Conservation (phyloP, 176 grass and related monocot species). For the Cocos nucifera region DNA sequence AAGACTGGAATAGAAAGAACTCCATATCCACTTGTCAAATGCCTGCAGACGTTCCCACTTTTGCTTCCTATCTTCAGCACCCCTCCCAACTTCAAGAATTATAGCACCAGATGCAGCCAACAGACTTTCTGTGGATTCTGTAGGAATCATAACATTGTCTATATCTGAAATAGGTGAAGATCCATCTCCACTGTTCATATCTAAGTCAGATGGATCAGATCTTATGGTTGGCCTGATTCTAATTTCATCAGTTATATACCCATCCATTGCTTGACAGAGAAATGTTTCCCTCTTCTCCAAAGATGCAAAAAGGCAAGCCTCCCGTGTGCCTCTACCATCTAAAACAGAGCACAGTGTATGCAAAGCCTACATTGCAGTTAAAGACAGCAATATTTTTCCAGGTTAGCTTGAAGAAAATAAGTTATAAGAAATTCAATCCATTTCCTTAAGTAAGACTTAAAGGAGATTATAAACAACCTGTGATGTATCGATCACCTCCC, state of each 20-base stretch:
- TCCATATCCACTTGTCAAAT: constrained; percentile 88
- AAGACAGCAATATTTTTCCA: not conserved
- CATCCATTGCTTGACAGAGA: constrained; percentile 78
- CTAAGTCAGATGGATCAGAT: constrained; percentile 38
- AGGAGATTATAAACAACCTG: constrained; percentile 32
- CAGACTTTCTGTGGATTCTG: constrained; percentile 28
- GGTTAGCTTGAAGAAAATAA: no score
- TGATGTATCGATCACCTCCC: constrained; percentile 84
- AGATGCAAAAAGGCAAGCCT: constrained; percentile 70
- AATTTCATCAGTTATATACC: constrained; percentile 31
- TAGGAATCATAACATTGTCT: constrained; percentile 39
- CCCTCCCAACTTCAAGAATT: constrained; percentile 54
- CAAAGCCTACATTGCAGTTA: constrained; percentile 46
- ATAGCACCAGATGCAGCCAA: constrained; percentile 34
- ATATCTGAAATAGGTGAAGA: constrained; percentile 75
- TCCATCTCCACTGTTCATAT: constrained; percentile 43
- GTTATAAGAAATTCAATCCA: no score
- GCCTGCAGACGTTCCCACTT: constrained; percentile 64
- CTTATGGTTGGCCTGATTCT: constrained; percentile 8
- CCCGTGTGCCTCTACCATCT: constrained; percentile 71
- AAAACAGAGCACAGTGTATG: constrained; percentile 63
- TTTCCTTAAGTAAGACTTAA: no score
- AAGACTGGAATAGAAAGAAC: constrained; percentile 57
- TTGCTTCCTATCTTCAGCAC: constrained; percentile 42
- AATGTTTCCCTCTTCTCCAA: constrained; percentile 64